Evolutionary conservation across 192 early-diverging fungal genomes (phyloP).

Genomic region (Coemansia sp.): DNA sequence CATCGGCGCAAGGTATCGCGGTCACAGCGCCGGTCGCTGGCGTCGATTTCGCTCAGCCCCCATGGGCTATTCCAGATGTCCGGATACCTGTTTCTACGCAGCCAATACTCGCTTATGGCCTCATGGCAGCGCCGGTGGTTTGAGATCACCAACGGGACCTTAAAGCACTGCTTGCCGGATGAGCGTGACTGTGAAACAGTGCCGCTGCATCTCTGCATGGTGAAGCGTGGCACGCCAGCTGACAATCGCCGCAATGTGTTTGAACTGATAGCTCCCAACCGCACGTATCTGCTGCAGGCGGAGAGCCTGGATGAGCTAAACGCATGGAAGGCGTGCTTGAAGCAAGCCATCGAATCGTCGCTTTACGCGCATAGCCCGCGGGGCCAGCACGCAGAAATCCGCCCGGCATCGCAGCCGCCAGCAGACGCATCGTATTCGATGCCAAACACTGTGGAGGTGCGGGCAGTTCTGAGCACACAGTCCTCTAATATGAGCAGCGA

Average conservation of each 20-base stretch:
- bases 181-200: slow-evolving; percentile 59
- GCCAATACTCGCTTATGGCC: slow-evolving; percentile 67
- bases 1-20: slow-evolving; percentile 18
- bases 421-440: background rate
- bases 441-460: slow-evolving; percentile 4
- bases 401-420: slow-evolving; percentile 11
- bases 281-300: slow-evolving; percentile 72
- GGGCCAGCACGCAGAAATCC: background rate
- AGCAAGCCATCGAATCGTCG: slow-evolving; percentile 45
- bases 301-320: slow-evolving; percentile 66
- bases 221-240: slow-evolving; percentile 58
- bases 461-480: slow-evolving; percentile 13
- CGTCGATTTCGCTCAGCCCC: slow-evolving; percentile 44
- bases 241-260: slow-evolving; percentile 75
- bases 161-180: slow-evolving; percentile 57
- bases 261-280: slow-evolving; percentile 79
- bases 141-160: slow-evolving; percentile 60
- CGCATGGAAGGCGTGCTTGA: slow-evolving; percentile 70
- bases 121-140: slow-evolving; percentile 81
- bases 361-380: slow-evolving; percentile 31
- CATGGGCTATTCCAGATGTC: slow-evolving; percentile 57
- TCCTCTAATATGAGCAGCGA: background rate
- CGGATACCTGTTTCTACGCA: slow-evolving; percentile 80
- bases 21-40: slow-evolving; percentile 26
- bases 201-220: slow-evolving; percentile 73